A percentile compares a stretch with the other conserved stretches of the same genome.
Conservation (phyloP, 2,329 filamentous ascomycete genomes). For the Alternaria triticimaculans region DNA sequence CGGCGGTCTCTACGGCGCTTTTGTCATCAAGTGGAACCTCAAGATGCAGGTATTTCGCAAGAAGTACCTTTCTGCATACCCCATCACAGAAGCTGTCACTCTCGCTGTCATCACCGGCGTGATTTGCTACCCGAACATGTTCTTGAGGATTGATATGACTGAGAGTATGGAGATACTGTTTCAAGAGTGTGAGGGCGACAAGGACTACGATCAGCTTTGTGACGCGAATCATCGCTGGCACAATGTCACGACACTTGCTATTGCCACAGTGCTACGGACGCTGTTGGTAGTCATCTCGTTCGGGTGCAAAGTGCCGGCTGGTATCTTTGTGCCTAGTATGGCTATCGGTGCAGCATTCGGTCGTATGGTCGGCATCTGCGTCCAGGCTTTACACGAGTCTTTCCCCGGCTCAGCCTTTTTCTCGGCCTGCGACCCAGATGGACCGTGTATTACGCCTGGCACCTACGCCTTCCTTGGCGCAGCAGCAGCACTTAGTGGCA, state of each 20-base stretch:
- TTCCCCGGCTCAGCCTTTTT: slow-evolving; percentile 87
- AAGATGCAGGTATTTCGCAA: slow-evolving; percentile 91
- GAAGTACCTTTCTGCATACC: slow-evolving; percentile 84
- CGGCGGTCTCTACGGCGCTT: slow-evolving; percentile 91
- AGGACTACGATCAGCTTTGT: slow-evolving; percentile 90
- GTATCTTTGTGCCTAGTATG: slow-evolving; percentile 98
- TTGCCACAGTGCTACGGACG: slow-evolving; percentile 81
- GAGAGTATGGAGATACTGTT: slow-evolving; percentile 99
- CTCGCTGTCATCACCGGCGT: slow-evolving; percentile 84
- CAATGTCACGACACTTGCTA: slow-evolving; percentile 77
- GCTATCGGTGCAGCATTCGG: slow-evolving; percentile 95
- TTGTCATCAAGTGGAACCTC: slow-evolving; percentile 98
- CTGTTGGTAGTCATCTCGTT: slow-evolving; percentile 94
- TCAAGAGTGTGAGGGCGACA: slow-evolving; percentile 85
- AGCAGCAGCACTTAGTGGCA: slow-evolving; percentile 87
- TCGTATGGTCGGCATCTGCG: slow-evolving; percentile 90
- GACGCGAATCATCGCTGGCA: slow-evolving; percentile 76
- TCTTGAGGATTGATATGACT: slow-evolving; percentile 96
- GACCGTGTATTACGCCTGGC: slow-evolving; percentile 94
- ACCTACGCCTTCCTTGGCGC: slow-evolving; percentile 97
- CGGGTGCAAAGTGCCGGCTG: slow-evolving; percentile 95
- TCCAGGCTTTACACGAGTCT: slow-evolving; percentile 85
- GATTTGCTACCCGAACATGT: slow-evolving; percentile 96
- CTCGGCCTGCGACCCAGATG: slow-evolving; percentile 84
- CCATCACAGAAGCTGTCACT: slow-evolving; percentile 84